Percentiles rank a stretch among this genome's conserved stretches.
phyloP scores from a whole-genome alignment of 2,329 filamentous ascomycete genomes.

The Aspergillus calidoustus region DNA sequence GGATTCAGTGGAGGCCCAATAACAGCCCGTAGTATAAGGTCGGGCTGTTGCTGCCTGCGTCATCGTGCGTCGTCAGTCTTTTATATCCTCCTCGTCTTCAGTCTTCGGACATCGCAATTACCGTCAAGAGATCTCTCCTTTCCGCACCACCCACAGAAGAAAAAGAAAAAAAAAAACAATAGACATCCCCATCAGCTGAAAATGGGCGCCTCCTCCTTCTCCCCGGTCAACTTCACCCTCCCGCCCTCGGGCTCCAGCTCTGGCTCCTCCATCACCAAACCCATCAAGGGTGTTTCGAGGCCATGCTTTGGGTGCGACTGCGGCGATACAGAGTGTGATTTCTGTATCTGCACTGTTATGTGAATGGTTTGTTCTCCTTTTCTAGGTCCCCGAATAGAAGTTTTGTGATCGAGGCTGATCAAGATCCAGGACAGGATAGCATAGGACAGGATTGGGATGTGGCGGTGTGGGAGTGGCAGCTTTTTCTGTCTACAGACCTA shows the following conservation, averaged over 20 bases:
- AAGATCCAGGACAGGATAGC: neutral
- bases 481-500: no score
- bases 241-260: slow-evolving; percentile 42
- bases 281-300: slow-evolving; percentile 45
- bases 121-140: neutral
- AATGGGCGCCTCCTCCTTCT: slow-evolving; percentile 28
- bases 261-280: slow-evolving; percentile 41
- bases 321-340: slow-evolving; percentile 47
- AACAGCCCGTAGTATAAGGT: neutral
- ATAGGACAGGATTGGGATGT: neutral
- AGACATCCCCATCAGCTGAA: neutral
- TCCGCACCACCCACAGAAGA: neutral
- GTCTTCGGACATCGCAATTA: neutral
- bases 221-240: slow-evolving; percentile 38
- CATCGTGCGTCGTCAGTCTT: slow-evolving; percentile 3
- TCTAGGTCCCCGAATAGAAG: neutral
- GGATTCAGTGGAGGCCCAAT: neutral
- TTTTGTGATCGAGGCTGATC: neutral
- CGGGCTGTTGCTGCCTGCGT: slow-evolving; percentile 1
- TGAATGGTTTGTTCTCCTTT: slow-evolving; percentile 24
- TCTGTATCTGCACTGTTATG: slow-evolving; percentile 48
- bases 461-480: neutral
- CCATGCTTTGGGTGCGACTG: slow-evolving; percentile 49
- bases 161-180: neutral
- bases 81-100: slow-evolving; percentile 5